phyloP scores from a whole-genome alignment of 2,329 filamentous ascomycete species.

The Arthrinium phaeospermum region DNA sequence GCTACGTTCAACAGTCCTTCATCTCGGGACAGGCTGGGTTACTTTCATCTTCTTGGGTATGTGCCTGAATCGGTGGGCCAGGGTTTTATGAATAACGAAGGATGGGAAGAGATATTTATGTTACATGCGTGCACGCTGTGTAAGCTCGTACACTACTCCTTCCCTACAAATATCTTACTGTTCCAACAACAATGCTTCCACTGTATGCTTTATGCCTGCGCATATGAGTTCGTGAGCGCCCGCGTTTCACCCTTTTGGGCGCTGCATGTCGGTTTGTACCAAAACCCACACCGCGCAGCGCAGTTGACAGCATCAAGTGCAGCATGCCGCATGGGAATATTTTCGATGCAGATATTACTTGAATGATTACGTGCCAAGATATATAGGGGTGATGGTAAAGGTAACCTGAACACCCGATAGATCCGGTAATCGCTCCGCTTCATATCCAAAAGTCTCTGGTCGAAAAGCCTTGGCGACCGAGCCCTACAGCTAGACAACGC shows the following conservation, averaged over 20 bases:
- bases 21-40: neutral
- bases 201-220: too few species aligned
- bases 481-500: neutral
- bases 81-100: too few species aligned
- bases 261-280: neutral
- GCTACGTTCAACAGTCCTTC: neutral
- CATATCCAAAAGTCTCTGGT: neutral
- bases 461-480: neutral
- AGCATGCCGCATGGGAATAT: neutral
- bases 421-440: neutral
- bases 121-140: neutral
- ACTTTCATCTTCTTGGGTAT: neutral
- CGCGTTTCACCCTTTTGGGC: neutral
- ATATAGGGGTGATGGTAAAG: neutral
- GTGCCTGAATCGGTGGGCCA: too few species aligned
- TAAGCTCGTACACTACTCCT: neutral
- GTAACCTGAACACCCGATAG: neutral
- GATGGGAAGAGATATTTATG: neutral
- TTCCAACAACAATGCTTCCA: too few species aligned
- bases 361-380: constrained; percentile 5
- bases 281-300: too few species aligned
- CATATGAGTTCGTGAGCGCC: too few species aligned
- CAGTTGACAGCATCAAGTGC: neutral
- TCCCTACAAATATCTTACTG: neutral
- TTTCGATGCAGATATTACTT: neutral